Base-by-base conservation (phyloP, 495 filamentous ascomycete genomes). In the Trichoderma virens region DNA sequence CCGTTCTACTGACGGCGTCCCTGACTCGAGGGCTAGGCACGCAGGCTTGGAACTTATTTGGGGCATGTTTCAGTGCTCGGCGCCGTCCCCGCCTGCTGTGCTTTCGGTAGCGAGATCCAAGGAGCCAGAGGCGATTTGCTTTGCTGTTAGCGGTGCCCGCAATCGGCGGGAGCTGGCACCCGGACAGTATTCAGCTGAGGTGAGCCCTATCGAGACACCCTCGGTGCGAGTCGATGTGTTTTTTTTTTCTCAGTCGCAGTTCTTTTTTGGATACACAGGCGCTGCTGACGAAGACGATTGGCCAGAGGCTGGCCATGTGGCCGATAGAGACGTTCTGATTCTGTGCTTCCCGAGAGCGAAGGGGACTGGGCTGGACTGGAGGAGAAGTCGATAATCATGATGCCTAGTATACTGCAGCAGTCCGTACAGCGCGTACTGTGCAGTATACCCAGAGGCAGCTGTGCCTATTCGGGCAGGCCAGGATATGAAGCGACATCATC, bases 151-250 rank as follows among this genome's bases (percentile, higher is more conserved):
- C 51, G 51, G 51, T 56, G 51, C 51, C 51, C 51, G 51, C 51
- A 56, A 56, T 8, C 51, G 51, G 51, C 51, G 51, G 51, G 51
- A 56, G 51, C 51, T 56, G 51, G 51, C 27, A 56, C 25, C n/a
- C 43, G 43, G 43, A n/a, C 18, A 47, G 38, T 13, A 34, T 64
- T 54, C 62, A 51, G 62, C 62, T 64, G 62, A 64, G 62, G 62
- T 64, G 62, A 64, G 62, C 62, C 62, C 31, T 54, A 64, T 45
- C 60, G 54, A 38, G 43, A 64, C 45, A 27, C 41, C 62, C 45
- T 38, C 25, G 43, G 35, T 54, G 62, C 54, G 43, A 54, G 30
- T 16, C 62, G 9, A n/a, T 20, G 28, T n/a, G 18, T 45, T 20
- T 20, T 45, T 11, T 20, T 5, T 16, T 45, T 35, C 34, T 35